phyloP scores from a whole-genome alignment of 345 rosid species.

The Eucalyptus microcorys region DNA sequence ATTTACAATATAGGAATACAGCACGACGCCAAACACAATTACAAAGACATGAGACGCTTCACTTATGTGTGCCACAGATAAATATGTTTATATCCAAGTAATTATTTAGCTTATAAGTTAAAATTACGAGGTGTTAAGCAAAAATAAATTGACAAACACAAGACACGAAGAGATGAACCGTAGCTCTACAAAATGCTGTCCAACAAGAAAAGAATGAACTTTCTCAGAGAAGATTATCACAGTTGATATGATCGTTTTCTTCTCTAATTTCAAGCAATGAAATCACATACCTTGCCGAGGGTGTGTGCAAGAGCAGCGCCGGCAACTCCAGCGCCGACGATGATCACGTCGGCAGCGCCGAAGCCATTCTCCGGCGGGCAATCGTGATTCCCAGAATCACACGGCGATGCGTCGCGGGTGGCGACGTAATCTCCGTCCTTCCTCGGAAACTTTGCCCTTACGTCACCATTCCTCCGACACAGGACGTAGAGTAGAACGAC shows the following conservation, averaged over 20 bases:
- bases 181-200: not conserved
- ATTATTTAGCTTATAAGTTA: not conserved
- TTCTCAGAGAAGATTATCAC: not conserved
- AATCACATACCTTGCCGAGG: slow-evolving; percentile 48
- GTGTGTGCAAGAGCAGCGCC: slow-evolving; percentile 79
- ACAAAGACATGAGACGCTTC: not conserved
- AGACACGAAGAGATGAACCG: not conserved
- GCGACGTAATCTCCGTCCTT: not conserved
- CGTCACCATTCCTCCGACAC: not conserved
- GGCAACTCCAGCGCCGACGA: slow-evolving; percentile 85
- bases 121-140: not conserved
- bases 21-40: not conserved
- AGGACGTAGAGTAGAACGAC: slow-evolving; percentile 11
- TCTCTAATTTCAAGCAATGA: not conserved
- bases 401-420: not conserved
- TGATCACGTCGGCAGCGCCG: slow-evolving; percentile 29
- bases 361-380: not conserved
- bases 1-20: not conserved
- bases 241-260: not conserved
- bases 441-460: not conserved
- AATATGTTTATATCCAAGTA: not conserved
- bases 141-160: not conserved
- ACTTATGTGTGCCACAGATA: not conserved
- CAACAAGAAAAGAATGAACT: not conserved
- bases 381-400: not conserved